Evolutionary conservation across 1,284 basidiomycete species (phyloP), one percentile per base, ranked within the genome.

Genomic region (Moesziomyces sp.): DNA sequence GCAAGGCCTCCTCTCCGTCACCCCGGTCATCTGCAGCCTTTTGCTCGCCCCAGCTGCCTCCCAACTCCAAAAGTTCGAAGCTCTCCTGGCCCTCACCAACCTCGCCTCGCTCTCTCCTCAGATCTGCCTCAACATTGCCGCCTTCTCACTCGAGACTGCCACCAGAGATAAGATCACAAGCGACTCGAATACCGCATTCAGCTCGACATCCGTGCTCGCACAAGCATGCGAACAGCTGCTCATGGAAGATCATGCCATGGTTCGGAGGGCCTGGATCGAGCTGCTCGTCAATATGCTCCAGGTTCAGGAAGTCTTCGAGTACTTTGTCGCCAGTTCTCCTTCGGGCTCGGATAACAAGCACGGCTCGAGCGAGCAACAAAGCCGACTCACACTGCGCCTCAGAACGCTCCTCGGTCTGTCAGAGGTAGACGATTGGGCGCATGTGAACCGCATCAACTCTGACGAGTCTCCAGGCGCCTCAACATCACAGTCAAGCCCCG

Each of bases 71-170:
- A 88, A 88, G 46, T 99, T 99, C 80, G 96, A 99, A 84, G 89
- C 91, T 3, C 87, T 94, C 68, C 95, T 99, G 92, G 95, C 94
- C 1, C 87, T 99, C 50, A 99, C 96, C 5, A 99, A 99, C 82
- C 86, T 99, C 38, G 91, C 94, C 1, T 94, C 93, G n/a, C 56
- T 81, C 9, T 60, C 61, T 7, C 61, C 67, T 9, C 58, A 59
- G 7, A 44, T 76, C 24, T 69, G 75, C 11, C 34, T 87, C 19
- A 88, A 89, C 9, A 67, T 80, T n/a, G 75, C 72, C 5, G 28
- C 42, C 5, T 75, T 68, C 48, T 58, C 59, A 3, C 24, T 71
- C 3, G 55, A 43, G 1, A 10, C 21, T 21, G 34, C 11, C 1
- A 34, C 35, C 9, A 28, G 26, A 10, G 42, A 48, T 30, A 9